Conservation (phyloP, 2,329 filamentous ascomycete genomes). For the Verticillium nubilum region DNA sequence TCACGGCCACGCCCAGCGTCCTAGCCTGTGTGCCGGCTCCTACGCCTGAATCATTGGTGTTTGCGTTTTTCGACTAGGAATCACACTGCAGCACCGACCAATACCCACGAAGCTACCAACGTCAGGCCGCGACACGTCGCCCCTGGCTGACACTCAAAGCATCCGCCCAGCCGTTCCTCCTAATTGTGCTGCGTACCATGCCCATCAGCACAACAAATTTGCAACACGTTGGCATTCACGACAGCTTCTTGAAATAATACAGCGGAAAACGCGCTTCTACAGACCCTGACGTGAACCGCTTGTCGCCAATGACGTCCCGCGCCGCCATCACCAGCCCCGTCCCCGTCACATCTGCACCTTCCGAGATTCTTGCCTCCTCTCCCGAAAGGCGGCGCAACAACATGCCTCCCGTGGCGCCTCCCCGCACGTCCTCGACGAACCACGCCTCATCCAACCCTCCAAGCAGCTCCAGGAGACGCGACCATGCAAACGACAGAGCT, state of each 20-base stretch:
- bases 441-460: conserved; percentile 25
- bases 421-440: conserved; percentile 71
- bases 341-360: conserved; percentile 29
- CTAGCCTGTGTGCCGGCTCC: not conserved
- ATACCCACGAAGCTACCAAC: not conserved
- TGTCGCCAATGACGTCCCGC: conserved; percentile 42
- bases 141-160: not conserved
- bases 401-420: conserved; percentile 69
- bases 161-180: conserved; percentile 42
- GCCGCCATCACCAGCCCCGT: conserved; percentile 37
- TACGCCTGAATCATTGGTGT: not conserved
- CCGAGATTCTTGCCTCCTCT: conserved; percentile 20
- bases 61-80: not conserved
- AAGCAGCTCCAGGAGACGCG: conserved; percentile 36
- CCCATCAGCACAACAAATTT: conserved; percentile 37
- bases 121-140: not conserved
- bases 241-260: conserved; percentile 37
- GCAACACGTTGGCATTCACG: conserved; percentile 45
- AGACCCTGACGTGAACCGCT: conserved; percentile 7
- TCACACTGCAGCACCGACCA: not conserved
- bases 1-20: not conserved
- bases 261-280: conserved; percentile 20
- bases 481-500: conserved; percentile 39
- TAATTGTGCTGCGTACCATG: conserved; percentile 53
- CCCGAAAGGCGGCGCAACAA: conserved; percentile 53